Base-by-base conservation (phyloP, 2,329 filamentous ascomycete species). In the Penicillium aurantiogriseum region DNA sequence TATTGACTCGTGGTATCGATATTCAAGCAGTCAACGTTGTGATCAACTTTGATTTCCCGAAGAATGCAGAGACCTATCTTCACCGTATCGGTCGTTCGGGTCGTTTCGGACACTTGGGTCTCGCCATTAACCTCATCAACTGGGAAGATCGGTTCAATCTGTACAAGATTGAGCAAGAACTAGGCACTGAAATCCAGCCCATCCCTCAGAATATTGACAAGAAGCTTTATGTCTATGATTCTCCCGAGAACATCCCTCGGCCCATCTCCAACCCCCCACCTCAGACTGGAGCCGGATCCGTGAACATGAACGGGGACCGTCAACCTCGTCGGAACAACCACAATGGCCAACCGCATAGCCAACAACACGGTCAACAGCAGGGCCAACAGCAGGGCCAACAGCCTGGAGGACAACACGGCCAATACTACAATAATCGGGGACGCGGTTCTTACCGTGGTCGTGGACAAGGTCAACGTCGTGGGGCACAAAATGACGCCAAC, bases 41-140 rank as follows among this genome's bases (percentile, higher is more conserved):
- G 73, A 99, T 99, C 85, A 99, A 99, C 81, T 99, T 99, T 71
- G 94, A 99, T 72, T 99, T 99, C 76, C 94, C 94, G 54, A 99
- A 99, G 81, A 99, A 99, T 70, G 95, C 94, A 17, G 94, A 99
- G 79, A 99, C 94, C 0, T 99, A 99, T 73, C 87, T 99, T 57
- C 94, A 99, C 79, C 91, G 94, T 67, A 99, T 99, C 73, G 94
- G 94, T 81, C 91, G 94, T 73, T 99, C 94, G 51, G 94, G 94
- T 66, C 91, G 94, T 65, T 99, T 96, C 74, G 94, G 94, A 65
- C 94, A 99, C 78, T 84, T 97, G 71, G 94, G 94, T 84, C 82
- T 99, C 66, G 95, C 95, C 63, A 99, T 99, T 74, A 99, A 99
- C 78, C 81, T 99, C 74, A 99, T 99, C 83, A 97, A 96, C 76